These are phyloP conservation scores for Psidium guajava DNA, from an alignment of 345 rosid species.

Conservation along the genomic window DNA sequence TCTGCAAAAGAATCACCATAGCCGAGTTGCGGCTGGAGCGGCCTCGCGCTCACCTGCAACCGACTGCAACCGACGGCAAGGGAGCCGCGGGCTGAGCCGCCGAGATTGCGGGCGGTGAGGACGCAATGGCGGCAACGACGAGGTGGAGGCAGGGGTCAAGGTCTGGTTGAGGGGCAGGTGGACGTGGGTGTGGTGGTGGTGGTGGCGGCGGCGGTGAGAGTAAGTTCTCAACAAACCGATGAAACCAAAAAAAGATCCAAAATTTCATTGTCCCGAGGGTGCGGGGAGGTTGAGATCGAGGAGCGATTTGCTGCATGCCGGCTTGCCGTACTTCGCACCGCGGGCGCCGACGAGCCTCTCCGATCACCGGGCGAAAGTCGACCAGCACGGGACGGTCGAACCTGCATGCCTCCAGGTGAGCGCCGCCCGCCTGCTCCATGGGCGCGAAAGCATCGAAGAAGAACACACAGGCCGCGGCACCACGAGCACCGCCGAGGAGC, in stretches of 20 bases:
- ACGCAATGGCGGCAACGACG: too few species aligned
- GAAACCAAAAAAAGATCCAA: conserved; percentile 1
- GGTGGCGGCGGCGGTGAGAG: neutral
- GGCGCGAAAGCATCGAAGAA: conserved; percentile 45
- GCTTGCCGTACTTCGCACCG: conserved; percentile 26
- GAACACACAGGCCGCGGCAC: conserved; percentile 22
- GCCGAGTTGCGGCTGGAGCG: too few species aligned
- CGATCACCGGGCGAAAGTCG: too few species aligned
- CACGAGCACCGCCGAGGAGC: neutral
- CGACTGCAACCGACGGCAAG: too few species aligned
- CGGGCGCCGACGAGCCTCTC: neutral
- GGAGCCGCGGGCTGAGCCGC: too few species aligned
- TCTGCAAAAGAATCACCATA: too few species aligned
- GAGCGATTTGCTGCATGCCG: conserved; percentile 10
- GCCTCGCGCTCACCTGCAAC: too few species aligned
- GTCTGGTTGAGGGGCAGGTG: too few species aligned
- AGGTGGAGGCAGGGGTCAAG: too few species aligned
- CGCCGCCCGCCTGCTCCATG: conserved; percentile 1
- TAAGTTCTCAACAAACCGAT: neutral
- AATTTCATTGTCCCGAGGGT: neutral
- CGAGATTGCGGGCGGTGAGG: too few species aligned
- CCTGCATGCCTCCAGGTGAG: neutral
- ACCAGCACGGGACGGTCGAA: too few species aligned
- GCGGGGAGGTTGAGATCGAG: conserved; percentile 17
- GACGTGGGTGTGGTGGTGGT: too few species aligned